Evolutionary conservation across 2,329 filamentous ascomycete species (phyloP).

Genomic region (Bretziella fagacearum): DNA sequence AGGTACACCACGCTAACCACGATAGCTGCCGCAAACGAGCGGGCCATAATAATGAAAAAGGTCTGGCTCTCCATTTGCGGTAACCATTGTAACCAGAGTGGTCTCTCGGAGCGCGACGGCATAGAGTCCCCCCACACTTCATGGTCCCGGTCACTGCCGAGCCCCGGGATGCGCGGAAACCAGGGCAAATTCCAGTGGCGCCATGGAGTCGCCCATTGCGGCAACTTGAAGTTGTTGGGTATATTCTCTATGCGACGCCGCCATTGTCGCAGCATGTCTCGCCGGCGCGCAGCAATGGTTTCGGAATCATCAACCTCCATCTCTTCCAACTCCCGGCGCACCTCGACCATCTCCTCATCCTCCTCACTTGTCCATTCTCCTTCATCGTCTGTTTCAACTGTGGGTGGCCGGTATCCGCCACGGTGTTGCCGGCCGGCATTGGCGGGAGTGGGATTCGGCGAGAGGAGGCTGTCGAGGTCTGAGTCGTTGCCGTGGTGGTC

Average conservation of each 20-base stretch:
- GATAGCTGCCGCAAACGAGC: slow-evolving; percentile 57
- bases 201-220: slow-evolving; percentile 40
- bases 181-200: slow-evolving; percentile 31
- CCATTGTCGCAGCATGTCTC: slow-evolving; percentile 22
- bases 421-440: slow-evolving; percentile 26
- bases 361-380: slow-evolving; percentile 35
- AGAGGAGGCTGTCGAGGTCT: slow-evolving; percentile 61
- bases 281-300: slow-evolving; percentile 27
- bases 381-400: slow-evolving; percentile 62
- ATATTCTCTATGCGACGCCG: slow-evolving; percentile 10
- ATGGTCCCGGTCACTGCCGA: neutral
- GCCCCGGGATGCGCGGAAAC: slow-evolving; percentile 26
- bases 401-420: slow-evolving; percentile 58
- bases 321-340: slow-evolving; percentile 73
- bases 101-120: slow-evolving; percentile 11
- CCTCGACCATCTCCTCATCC: slow-evolving; percentile 41
- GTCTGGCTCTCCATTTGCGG: slow-evolving; percentile 21
- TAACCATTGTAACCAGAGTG: slow-evolving; percentile 12
- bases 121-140: slow-evolving; percentile 10
- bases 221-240: slow-evolving; percentile 33
- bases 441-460: slow-evolving; percentile 22
- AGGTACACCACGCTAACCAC: slow-evolving; percentile 67
- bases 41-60: slow-evolving; percentile 47
- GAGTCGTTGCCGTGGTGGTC: slow-evolving; percentile 5
- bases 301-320: slow-evolving; percentile 75